Conservation (phyloP, 192 early-diverging fungal genomes). For the Entophlyctis luteolus region DNA sequence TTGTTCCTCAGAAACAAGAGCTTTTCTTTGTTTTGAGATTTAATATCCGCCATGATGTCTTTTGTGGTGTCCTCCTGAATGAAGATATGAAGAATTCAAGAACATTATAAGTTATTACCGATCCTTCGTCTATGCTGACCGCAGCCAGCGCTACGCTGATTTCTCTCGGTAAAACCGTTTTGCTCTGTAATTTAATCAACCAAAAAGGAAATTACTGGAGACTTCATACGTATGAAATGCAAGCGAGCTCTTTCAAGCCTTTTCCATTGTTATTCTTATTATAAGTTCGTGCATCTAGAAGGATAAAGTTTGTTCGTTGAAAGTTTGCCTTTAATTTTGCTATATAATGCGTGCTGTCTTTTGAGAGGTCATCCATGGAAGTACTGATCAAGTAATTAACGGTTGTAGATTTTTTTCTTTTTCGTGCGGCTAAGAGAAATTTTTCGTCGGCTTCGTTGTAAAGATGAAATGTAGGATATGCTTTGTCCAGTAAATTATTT, state of each 20-base stretch:
- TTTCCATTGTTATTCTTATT: conserved; percentile 41
- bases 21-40: conserved; percentile 44
- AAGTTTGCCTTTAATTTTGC: conserved; percentile 59
- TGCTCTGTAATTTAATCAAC: conserved; percentile 33
- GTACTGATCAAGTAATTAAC: conserved; percentile 57
- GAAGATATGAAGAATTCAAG: not conserved
- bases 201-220: not conserved
- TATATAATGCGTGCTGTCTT: conserved; percentile 56
- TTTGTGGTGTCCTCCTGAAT: conserved; percentile 31
- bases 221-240: conserved; percentile 49
- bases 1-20: conserved; percentile 59
- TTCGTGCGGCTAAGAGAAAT: conserved; percentile 54
- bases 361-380: conserved; percentile 48
- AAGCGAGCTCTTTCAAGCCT: conserved; percentile 50
- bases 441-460: conserved; percentile 57
- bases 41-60: conserved; percentile 55
- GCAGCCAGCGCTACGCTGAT: conserved; percentile 53
- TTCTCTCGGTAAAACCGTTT: conserved; percentile 57
- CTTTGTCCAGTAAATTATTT: conserved; percentile 49
- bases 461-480: conserved; percentile 52
- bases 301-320: conserved; percentile 54
- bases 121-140: conserved; percentile 35
- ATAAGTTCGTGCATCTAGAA: conserved; percentile 51
- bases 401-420: conserved; percentile 50
- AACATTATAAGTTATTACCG: conserved; percentile 20